phyloP scores from a whole-genome alignment of 2,329 filamentous ascomycete genomes.

The Neonectria faginata region DNA sequence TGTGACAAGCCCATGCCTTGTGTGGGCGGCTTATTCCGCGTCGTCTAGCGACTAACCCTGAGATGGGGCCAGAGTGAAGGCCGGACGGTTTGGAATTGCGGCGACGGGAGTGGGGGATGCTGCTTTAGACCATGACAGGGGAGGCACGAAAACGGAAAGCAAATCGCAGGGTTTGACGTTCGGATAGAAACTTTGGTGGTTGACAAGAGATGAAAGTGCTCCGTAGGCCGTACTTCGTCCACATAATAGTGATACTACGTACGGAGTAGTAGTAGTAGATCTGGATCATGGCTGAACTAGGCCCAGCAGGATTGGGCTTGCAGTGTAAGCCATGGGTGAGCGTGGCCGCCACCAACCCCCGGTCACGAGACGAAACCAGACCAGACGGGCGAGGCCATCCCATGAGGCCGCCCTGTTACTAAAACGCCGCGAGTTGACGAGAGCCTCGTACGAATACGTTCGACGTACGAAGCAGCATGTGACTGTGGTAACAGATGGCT shows the following conservation, averaged over 20 bases:
- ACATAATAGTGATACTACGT: neutral
- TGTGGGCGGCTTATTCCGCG: constrained; percentile 26
- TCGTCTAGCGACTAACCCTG: constrained; percentile 8
- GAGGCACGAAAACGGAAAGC: constrained; percentile 41
- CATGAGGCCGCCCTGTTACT: constrained; percentile 3
- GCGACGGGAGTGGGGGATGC: constrained; percentile 42
- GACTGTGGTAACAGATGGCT: constrained; percentile 13
- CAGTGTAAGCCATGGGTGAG: constrained; percentile 1
- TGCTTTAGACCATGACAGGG: constrained; percentile 34
- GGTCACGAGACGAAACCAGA: neutral
- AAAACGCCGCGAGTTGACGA: constrained; percentile 11
- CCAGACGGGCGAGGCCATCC: constrained; percentile 1
- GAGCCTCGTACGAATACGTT: constrained; percentile 4
- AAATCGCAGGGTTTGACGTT: constrained; percentile 40
- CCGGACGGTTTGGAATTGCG: constrained; percentile 42
- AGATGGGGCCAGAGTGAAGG: constrained; percentile 35
- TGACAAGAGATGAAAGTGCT: constrained; percentile 21
- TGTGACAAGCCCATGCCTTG: constrained; percentile 16
- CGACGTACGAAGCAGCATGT: constrained; percentile 16
- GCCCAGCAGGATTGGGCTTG: constrained; percentile 9
- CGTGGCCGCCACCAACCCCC: neutral
- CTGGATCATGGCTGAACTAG: constrained; percentile 16
- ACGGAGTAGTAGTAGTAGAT: constrained; percentile 1
- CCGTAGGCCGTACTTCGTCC: neutral
- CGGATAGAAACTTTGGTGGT: constrained; percentile 19